Evolutionary conservation across 2,329 filamentous ascomycete species (phyloP), one percentile per base, ranked within the genome.

Genomic region (Coccinonectria pachysandricola): DNA sequence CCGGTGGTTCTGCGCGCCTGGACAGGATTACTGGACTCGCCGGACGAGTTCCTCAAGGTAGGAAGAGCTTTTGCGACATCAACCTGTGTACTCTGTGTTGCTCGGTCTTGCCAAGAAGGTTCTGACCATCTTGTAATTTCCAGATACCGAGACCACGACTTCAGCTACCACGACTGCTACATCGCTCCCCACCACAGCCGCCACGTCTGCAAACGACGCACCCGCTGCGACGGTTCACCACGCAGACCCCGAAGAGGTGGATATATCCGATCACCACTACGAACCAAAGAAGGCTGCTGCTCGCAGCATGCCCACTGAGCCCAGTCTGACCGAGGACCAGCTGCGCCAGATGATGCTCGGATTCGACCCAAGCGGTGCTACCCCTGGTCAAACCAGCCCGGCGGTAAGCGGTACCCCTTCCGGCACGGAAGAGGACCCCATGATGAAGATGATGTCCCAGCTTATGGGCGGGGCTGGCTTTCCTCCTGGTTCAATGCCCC

Each of bases 251-350:
- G 79, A 76, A 5, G 82, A 86, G 52, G 68, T 84, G 37, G 81
- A 87, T 50, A 85, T 88, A 40, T 82, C 79, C n/a, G 57, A 78
- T 37, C 79, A 82, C 56, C 77, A 68, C 54, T 81, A 79, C 54
- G 55, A 66, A 17, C 76, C 75, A 2, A 54, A 59, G 13, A 54
- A 57, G 7, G 36, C 43, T 6, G 43, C 35, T 14, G 45, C 60
- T 26, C 42, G 53, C 16, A 36, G 49, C 16, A 26, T 37, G 4
- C 35, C 46, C 19, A 34, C 48, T 27, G 49, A 56, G 32, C 42
- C 52, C 12, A 43, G 53, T 21, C 48, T 70, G 23, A 62, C 62
- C n/a, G 71, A 78, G 29, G 64, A 65, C n/a, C 67, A 72, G 41
- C 59, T 79, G 13, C 65, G 68, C n/a, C 68, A 75, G 50, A 67